Conservation (phyloP, 2,329 filamentous ascomycete species). For the Fusarium stilboides region DNA sequence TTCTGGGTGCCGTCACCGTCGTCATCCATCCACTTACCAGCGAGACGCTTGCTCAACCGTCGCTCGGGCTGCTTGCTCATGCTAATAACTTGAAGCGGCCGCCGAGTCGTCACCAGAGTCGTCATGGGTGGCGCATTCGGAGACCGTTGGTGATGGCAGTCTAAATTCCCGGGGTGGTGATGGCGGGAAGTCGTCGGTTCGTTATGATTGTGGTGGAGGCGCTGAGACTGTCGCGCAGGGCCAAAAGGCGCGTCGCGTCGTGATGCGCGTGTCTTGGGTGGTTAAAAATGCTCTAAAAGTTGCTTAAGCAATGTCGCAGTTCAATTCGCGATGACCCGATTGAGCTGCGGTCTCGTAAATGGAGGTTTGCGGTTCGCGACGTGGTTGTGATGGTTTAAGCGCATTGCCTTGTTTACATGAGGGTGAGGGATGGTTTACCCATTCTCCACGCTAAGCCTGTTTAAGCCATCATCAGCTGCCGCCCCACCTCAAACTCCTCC, state of each 20-base stretch:
- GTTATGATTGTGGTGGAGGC: slow-evolving; percentile 19
- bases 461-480: slow-evolving; percentile 13
- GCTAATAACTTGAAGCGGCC: slow-evolving; percentile 77
- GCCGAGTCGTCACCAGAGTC: slow-evolving; percentile 76
- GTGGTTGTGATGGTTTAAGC: slow-evolving; percentile 47
- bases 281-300: slow-evolving; percentile 1
- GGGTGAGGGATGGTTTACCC: slow-evolving; percentile 46
- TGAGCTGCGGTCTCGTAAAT: slow-evolving; percentile 31
- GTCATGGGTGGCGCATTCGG: slow-evolving; percentile 73
- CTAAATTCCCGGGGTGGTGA: slow-evolving; percentile 35
- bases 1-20: slow-evolving; percentile 12
- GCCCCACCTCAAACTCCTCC: slow-evolving; percentile 38
- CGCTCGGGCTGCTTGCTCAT: slow-evolving; percentile 76
- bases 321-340: slow-evolving; percentile 37
- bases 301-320: slow-evolving; percentile 3
- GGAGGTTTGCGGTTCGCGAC: slow-evolving; percentile 47
- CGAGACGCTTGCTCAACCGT: slow-evolving; percentile 75
- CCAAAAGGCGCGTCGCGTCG: slow-evolving; percentile 43
- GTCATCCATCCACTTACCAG: slow-evolving; percentile 64
- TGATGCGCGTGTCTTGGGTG: slow-evolving; percentile 8
- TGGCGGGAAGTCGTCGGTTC: slow-evolving; percentile 33
- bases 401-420: slow-evolving; percentile 53
- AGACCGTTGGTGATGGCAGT: slow-evolving; percentile 46
- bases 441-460: slow-evolving; percentile 40
- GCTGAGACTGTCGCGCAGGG: slow-evolving; percentile 33